Evolutionary conservation across 495 filamentous ascomycete species (phyloP), one percentile per base, ranked within the genome.

Genomic region (Cercophora sp.): DNA sequence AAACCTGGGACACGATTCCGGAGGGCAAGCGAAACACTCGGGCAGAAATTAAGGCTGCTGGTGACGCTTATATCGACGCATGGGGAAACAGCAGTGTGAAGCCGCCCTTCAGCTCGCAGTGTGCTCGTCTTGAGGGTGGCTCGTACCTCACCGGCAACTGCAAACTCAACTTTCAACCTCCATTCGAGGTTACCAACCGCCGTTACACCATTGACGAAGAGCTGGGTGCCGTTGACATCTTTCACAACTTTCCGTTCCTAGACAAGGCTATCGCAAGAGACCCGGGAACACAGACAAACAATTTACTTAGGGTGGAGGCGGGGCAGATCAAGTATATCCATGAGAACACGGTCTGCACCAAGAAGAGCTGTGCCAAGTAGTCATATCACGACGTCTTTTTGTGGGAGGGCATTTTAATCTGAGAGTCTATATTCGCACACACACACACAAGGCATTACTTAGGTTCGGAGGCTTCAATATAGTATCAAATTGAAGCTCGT

Each of bases 131-230:
- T 41, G 73, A 76, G 55, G 73, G 73, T 18, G 73, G 73, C 18
- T 54, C 63, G 20, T 71, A 73, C 52, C 70, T 60, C 1, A 55
- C 52, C 18, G 51, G 63, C 48, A 51, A 59, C 45, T 57, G 48
- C 37, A 61, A 65, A 64, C 60, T 65, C 8, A 61, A 62, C 41
- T 67, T 75, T 53, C 64, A 62, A 3, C 52, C 60, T 51, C 50
- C 60, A 9, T 67, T 72, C 46, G 62, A 57, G 43, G 53, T 70
- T 10, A 54, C 45, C 2, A 65, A 70, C 51, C 61, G 70, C 0
- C 57, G 68, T 22, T 76, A 76, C 54, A 64, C 74, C 8, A 66
- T 76, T 37, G 73, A 75, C 36, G 71, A 73, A 47, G 70, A 69
- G 57, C 53, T 70, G 5, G 73, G 73, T 8, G 66, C 63, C 0